These are phyloP conservation scores for Euphrasia arctica DNA, from an alignment of 305 asterid genomes.

Conservation along the genomic window DNA sequence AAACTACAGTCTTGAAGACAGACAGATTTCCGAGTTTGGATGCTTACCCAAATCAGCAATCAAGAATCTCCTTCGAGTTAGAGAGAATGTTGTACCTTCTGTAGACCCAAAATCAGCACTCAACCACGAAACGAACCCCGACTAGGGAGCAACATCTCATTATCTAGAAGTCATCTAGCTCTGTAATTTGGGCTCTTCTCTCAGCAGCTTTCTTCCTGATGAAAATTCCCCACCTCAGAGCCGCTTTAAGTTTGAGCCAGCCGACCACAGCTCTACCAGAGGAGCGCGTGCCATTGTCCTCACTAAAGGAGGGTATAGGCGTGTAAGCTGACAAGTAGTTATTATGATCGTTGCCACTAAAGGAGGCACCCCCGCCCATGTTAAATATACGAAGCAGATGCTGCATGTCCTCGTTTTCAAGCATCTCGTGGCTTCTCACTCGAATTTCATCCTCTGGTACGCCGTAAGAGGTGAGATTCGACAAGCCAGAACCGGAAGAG, in stretches of 20 bases:
- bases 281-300: conserved; percentile 53
- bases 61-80: neutral
- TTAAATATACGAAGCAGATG: conserved; percentile 74
- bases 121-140: too few species aligned
- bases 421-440: conserved; percentile 77
- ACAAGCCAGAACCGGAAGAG: conserved; percentile 42
- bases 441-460: conserved; percentile 75
- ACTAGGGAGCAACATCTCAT: conserved; percentile 24
- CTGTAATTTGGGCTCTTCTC: conserved; percentile 85
- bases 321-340: conserved; percentile 34
- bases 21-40: conserved; percentile 7
- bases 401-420: conserved; percentile 79
- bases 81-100: neutral
- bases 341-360: conserved; percentile 42
- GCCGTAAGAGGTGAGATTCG: conserved; percentile 44
- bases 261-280: conserved; percentile 98
- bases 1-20: neutral
- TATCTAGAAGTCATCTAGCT: conserved; percentile 66
- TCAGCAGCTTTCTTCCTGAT: conserved; percentile 95
- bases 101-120: neutral
- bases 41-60: conserved; percentile 1
- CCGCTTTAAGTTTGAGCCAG: conserved; percentile 98
- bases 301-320: conserved; percentile 34
- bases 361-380: conserved; percentile 57
- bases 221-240: conserved; percentile 96